Conservation (phyloP, 495 filamentous ascomycete species). For the Rhizodiscina lignyota region DNA sequence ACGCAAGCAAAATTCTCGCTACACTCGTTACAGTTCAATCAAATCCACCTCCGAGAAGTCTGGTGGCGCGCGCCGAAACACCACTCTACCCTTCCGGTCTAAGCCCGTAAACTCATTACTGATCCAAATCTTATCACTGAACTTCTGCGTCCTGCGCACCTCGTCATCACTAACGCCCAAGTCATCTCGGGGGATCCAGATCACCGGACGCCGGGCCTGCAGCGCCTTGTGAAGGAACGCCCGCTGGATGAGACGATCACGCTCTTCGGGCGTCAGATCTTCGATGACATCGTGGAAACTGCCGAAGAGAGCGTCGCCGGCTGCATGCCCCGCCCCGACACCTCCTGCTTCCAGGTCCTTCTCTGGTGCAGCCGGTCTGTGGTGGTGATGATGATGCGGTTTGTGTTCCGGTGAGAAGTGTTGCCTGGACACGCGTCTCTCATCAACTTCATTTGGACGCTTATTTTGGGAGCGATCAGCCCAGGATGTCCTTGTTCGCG, state of each 20-base stretch:
- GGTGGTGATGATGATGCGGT: conserved; percentile 2
- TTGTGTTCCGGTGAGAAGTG: conserved; percentile 5
- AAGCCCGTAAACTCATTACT: conserved; percentile 81
- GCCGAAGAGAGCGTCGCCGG: conserved; percentile 69
- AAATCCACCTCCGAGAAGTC: conserved; percentile 87
- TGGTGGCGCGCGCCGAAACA: conserved; percentile 76
- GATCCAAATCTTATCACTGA: conserved; percentile 78
- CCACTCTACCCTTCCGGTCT: conserved; percentile 67
- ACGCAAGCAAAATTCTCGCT: too few relatives aligned
- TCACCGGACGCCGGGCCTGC: conserved; percentile 65
- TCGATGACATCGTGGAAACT: conserved; percentile 84
- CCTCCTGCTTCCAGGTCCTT: conserved; percentile 49
- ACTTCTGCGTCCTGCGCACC: conserved; percentile 55
- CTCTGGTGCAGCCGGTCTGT: conserved; percentile 6
- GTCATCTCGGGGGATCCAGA: conserved; percentile 92
- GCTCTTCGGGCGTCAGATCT: conserved; percentile 80
- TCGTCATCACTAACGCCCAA: conserved; percentile 87
- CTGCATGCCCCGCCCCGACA: conserved; percentile 46
- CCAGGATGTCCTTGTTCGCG: conserved; percentile 17
- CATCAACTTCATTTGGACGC: neutral
- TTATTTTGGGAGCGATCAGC: conserved; percentile 23
- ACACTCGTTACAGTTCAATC: conserved; percentile 69
- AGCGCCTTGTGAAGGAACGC: conserved; percentile 87
- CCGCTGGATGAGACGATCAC: conserved; percentile 69
- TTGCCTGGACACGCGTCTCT: conserved; percentile 1